A percentile compares a stretch with the other conserved stretches of the same genome.
These are phyloP conservation scores for Dactylonectria estremocensis DNA, from an alignment of 2,329 filamentous ascomycete genomes.

Conservation along the genomic window DNA sequence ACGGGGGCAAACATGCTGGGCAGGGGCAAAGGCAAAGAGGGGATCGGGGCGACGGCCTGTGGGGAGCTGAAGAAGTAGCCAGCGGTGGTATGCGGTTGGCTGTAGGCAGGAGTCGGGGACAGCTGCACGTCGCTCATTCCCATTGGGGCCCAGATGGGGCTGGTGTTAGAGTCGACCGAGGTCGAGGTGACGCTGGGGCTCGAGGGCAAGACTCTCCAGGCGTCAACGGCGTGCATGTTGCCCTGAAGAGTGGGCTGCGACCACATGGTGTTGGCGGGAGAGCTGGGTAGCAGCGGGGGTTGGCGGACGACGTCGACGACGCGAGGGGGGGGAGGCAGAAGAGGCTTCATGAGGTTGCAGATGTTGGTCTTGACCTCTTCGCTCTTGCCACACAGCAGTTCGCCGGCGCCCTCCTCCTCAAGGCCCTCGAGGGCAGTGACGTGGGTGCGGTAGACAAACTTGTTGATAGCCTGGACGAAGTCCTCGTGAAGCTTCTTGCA, in stretches of 20 bases:
- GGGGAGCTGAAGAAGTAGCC: constrained; percentile 86
- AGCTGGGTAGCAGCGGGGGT: constrained; percentile 87
- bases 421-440: constrained; percentile 93
- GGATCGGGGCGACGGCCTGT: constrained; percentile 80
- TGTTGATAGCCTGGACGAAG: constrained; percentile 96
- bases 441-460: constrained; percentile 93
- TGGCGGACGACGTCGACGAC: constrained; percentile 92
- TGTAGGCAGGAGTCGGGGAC: constrained; percentile 86
- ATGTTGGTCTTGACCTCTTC: constrained; percentile 94
- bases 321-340: constrained; percentile 88
- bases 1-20: constrained; percentile 86
- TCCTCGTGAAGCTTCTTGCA: constrained; percentile 98
- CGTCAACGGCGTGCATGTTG: constrained; percentile 79
- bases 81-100: constrained; percentile 78
- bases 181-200: constrained; percentile 83
- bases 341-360: constrained; percentile 86
- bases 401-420: constrained; percentile 95
- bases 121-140: constrained; percentile 81
- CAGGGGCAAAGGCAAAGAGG: constrained; percentile 83
- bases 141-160: constrained; percentile 85
- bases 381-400: constrained; percentile 91
- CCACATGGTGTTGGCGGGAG: constrained; percentile 85
- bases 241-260: constrained; percentile 77
- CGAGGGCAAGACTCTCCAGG: constrained; percentile 93
- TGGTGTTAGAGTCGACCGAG: constrained; percentile 77